These are phyloP conservation scores for Kernera saxatilis DNA, from an alignment of 345 rosid genomes.

Conservation along the genomic window DNA sequence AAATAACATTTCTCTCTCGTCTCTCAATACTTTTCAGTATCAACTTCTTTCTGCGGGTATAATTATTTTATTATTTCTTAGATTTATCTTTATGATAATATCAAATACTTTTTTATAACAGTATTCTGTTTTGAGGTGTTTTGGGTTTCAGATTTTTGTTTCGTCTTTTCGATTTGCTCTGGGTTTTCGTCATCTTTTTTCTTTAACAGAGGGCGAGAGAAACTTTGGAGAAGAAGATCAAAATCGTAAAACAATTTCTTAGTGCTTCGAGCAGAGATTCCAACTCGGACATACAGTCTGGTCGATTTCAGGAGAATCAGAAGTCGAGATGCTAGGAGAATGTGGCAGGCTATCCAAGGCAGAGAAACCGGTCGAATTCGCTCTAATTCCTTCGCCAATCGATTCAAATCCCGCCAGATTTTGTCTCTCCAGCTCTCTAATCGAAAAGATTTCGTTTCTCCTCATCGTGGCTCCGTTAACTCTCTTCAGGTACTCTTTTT, in stretches of 20 bases:
- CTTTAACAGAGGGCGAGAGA: neutral
- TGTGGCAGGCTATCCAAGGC: constrained; percentile 80
- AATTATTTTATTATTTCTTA: too few relatives aligned
- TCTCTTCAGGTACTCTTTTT: constrained; percentile 63
- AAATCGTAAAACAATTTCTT: neutral
- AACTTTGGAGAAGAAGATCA: constrained; percentile 1
- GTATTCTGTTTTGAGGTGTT: too few relatives aligned
- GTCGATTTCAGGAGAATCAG: neutral
- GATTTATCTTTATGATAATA: too few relatives aligned
- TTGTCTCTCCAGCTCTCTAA: constrained; percentile 68
- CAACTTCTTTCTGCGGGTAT: too few relatives aligned
- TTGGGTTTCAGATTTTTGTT: neutral
- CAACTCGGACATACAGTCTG: neutral
- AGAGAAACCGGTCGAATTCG: constrained; percentile 80
- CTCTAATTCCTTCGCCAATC: constrained; percentile 55
- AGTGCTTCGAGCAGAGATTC: constrained; percentile 3
- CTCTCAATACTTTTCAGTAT: too few relatives aligned
- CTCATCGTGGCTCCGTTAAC: constrained; percentile 84
- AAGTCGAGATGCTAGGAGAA: constrained; percentile 61
- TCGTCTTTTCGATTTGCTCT: neutral
- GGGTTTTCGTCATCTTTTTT: neutral
- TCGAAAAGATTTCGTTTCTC: constrained; percentile 68
- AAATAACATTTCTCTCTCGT: too few relatives aligned
- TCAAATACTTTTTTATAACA: too few relatives aligned
- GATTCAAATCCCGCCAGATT: constrained; percentile 52